These are phyloP conservation scores for Cryptococcus amylolentus DNA, from an alignment of 1,284 basidiomycete species.

Conservation along the genomic window DNA sequence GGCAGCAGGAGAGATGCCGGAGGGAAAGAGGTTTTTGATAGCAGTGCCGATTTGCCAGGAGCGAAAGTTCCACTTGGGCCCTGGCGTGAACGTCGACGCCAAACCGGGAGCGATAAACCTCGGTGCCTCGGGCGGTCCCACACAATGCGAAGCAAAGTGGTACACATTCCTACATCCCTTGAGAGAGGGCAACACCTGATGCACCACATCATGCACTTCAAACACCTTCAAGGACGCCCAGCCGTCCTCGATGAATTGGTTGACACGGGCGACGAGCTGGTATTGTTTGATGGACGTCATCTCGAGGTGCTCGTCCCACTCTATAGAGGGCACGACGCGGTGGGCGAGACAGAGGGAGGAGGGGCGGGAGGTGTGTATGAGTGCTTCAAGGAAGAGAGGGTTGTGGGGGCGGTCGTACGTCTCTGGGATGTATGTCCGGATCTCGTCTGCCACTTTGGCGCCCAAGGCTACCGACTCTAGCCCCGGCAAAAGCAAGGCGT, in stretches of 20 bases:
- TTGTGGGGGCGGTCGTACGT: conserved; percentile 16
- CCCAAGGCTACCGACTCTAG: conserved; percentile 17
- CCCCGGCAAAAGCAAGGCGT: conserved; percentile 14
- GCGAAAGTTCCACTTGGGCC: conserved; percentile 32
- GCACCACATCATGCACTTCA: conserved; percentile 27
- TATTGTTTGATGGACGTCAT: conserved; percentile 19
- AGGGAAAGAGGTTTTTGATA: conserved; percentile 32
- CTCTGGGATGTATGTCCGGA: conserved; percentile 26
- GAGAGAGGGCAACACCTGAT: conserved; percentile 31
- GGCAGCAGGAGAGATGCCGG: conserved; percentile 10
- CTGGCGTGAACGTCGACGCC: conserved; percentile 19
- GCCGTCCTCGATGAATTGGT: conserved; percentile 14
- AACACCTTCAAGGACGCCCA: conserved; percentile 10
- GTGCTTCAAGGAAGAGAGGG: conserved; percentile 24
- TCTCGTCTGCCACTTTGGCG: conserved; percentile 21
- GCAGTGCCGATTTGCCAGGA: conserved; percentile 33
- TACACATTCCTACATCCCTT: conserved; percentile 24
- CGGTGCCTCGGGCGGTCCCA: conserved; percentile 31
- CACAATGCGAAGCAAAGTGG: conserved; percentile 37
- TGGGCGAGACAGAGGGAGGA: conserved; percentile 22
- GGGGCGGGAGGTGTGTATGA: conserved; percentile 11
- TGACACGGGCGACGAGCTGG: conserved; percentile 20
- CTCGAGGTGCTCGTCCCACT: conserved; percentile 31
- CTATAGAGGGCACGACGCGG: conserved; percentile 16
- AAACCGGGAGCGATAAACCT: conserved; percentile 15